Evolutionary conservation across 2,329 filamentous ascomycete genomes (phyloP).

Genomic region (Septoria petroselini): DNA sequence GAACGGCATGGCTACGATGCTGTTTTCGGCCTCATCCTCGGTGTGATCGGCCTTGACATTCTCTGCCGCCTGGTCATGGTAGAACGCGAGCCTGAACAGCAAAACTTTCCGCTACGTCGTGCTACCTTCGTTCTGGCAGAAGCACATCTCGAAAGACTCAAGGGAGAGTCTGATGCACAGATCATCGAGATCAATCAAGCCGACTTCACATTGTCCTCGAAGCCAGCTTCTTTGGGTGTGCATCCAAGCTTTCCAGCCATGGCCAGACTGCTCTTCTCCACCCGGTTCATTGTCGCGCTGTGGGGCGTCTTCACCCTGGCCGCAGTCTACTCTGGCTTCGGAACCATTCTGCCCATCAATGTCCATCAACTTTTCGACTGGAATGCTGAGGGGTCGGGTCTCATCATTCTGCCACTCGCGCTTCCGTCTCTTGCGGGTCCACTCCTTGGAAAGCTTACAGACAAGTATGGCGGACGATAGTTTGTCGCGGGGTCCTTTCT

Average conservation of each 20-base stretch:
- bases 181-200: not conserved
- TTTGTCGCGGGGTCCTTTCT: constrained; percentile 21
- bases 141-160: not conserved
- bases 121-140: not conserved
- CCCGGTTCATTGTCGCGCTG: constrained; percentile 23
- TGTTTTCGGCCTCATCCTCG: constrained; percentile 24
- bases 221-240: not conserved
- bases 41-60: constrained; percentile 21
- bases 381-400: constrained; percentile 21
- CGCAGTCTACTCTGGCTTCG: constrained; percentile 20
- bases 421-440: constrained; percentile 26
- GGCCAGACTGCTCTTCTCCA: constrained; percentile 21
- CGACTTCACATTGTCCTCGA: constrained; percentile 1
- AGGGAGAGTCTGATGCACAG: not conserved
- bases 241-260: constrained; percentile 16
- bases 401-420: constrained; percentile 26
- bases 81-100: not conserved
- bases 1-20: constrained; percentile 42
- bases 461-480: constrained; percentile 26
- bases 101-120: constrained; percentile 5
- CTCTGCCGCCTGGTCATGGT: constrained; percentile 23
- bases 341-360: constrained; percentile 23
- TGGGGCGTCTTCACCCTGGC: constrained; percentile 28
- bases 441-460: constrained; percentile 21
- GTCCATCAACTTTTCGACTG: constrained; percentile 24